Percentiles rank a stretch among this genome's conserved stretches.
Evolutionary conservation across 2,329 filamentous ascomycete species (phyloP).

Genomic region (Apiospora saccharicola): DNA sequence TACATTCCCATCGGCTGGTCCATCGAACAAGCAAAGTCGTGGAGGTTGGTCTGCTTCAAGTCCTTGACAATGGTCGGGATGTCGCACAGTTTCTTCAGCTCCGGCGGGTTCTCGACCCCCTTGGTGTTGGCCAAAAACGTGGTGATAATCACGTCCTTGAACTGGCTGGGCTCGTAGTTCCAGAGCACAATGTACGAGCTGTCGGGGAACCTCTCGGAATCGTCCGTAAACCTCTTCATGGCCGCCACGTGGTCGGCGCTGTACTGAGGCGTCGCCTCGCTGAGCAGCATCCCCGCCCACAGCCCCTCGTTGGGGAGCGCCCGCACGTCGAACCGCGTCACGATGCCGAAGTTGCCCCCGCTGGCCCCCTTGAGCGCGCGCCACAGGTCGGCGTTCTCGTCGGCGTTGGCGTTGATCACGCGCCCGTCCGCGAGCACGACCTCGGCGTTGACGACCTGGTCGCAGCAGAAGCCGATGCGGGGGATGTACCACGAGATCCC

Average conservation of each 20-base stretch:
- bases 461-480: constrained; percentile 39
- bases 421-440: constrained; percentile 41
- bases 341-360: constrained; percentile 16
- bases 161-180: constrained; percentile 20
- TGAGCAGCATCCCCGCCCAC: not conserved
- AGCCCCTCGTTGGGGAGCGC: not conserved
- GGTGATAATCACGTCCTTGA: constrained; percentile 22
- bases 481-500: constrained; percentile 50
- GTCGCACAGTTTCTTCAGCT: constrained; percentile 16
- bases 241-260: not conserved
- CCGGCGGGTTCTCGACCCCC: constrained; percentile 22
- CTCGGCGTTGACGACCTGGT: constrained; percentile 37
- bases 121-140: constrained; percentile 21
- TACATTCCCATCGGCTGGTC: constrained; percentile 7
- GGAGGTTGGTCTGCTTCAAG: constrained; percentile 22
- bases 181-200: constrained; percentile 25
- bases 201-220: not conserved
- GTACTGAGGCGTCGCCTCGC: not conserved
- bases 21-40: constrained; percentile 23
- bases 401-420: constrained; percentile 30
- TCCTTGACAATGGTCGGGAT: constrained; percentile 28
- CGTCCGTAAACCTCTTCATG: not conserved
- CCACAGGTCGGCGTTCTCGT: constrained; percentile 37
- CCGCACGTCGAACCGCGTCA: constrained; percentile 16
- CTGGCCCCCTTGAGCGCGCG: constrained; percentile 45